These are phyloP conservation scores for Boletus smithii DNA, from an alignment of 1,284 basidiomycete genomes.

Conservation along the genomic window DNA sequence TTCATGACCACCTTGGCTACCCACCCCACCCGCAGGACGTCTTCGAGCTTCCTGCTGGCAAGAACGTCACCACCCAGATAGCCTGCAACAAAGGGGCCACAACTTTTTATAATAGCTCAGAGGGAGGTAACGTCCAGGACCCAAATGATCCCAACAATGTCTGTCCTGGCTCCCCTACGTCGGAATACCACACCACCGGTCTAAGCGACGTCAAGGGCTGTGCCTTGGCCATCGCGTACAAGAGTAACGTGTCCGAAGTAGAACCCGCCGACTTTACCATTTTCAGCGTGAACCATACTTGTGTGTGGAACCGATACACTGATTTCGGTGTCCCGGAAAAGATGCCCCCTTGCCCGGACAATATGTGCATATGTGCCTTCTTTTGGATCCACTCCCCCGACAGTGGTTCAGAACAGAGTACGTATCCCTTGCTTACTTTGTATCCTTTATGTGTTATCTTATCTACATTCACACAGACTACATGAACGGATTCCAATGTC, in stretches of 20 bases:
- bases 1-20: constrained; percentile 35
- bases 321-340: constrained; percentile 59
- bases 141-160: constrained; percentile 34
- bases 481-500: constrained; percentile 75
- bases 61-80: constrained; percentile 22
- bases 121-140: constrained; percentile 50
- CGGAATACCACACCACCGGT: constrained; percentile 53
- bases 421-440: no score
- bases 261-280: constrained; percentile 65
- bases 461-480: constrained; percentile 43
- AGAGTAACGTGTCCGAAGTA: constrained; percentile 50
- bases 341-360: constrained; percentile 66
- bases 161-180: constrained; percentile 45
- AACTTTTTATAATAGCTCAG: constrained; percentile 45
- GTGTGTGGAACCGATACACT: constrained; percentile 66
- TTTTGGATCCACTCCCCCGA: constrained; percentile 66
- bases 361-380: constrained; percentile 67
- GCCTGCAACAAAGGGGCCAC: constrained; percentile 42
- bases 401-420: constrained; percentile 47
- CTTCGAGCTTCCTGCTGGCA: constrained; percentile 36
- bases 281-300: constrained; percentile 72
- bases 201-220: constrained; percentile 59
- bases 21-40: constrained; percentile 38
- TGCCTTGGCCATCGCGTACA: constrained; percentile 69
- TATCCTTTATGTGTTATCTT: not conserved